Conservation (phyloP, 495 filamentous ascomycete species). For the Chaetomium cochliodes region DNA sequence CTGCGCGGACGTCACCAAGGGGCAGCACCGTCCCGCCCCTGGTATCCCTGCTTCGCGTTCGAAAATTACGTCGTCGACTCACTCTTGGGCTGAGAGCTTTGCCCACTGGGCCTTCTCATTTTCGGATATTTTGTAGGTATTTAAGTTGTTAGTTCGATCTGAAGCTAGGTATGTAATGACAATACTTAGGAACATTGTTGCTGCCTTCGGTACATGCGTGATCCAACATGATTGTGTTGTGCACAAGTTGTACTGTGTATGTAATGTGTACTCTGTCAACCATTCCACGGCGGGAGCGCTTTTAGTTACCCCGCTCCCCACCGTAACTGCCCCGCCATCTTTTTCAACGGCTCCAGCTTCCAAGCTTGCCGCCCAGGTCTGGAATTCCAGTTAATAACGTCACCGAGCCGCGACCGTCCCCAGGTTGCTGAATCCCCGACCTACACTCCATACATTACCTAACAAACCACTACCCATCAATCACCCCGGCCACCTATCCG, state of each 20-base stretch:
- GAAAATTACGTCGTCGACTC: conserved; percentile 37
- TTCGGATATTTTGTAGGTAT: not conserved
- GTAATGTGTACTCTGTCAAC: too few species aligned
- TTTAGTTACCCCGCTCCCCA: conserved; percentile 27
- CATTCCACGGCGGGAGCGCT: not conserved
- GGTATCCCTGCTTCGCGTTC: conserved; percentile 26
- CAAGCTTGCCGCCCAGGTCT: conserved; percentile 13
- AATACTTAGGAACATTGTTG: not conserved
- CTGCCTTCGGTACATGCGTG: not conserved
- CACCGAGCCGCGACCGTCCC: not conserved
- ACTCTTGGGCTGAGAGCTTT: not conserved
- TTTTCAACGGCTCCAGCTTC: conserved; percentile 9
- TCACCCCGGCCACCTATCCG: not conserved
- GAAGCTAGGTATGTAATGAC: not conserved
- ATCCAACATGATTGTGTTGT: too few species aligned
- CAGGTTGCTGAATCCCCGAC: not conserved
- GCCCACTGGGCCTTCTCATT: not conserved
- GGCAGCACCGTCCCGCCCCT: conserved; percentile 22
- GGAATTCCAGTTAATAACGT: conserved; percentile 17
- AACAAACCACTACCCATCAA: not conserved
- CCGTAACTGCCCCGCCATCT: conserved; percentile 28
- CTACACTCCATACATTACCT: too few species aligned
- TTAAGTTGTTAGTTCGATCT: not conserved
- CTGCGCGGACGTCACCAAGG: conserved; percentile 13
- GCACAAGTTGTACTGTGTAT: too few species aligned